A percentile compares a stretch with the other conserved stretches of the same genome.
These are phyloP conservation scores for Pachysandra terminalis DNA, from an alignment of 164 flowering plant genomes.

Conservation along the genomic window DNA sequence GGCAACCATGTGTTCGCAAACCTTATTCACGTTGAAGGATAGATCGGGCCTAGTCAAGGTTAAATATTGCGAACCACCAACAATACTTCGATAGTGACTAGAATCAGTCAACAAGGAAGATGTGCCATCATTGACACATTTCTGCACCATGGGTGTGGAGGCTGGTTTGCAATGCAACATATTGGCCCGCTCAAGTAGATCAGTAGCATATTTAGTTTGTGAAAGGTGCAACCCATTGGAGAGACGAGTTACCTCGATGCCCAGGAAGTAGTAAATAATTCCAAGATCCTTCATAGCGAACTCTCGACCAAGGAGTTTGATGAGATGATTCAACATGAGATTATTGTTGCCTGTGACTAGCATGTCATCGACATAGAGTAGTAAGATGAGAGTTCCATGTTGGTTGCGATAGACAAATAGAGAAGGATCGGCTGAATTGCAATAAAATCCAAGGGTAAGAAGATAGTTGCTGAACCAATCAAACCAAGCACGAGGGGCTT, in stretches of 20 bases:
- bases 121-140: too few relatives aligned
- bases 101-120: too few relatives aligned
- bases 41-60: too few relatives aligned
- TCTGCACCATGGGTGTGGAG: background rate
- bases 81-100: too few relatives aligned
- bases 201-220: background rate
- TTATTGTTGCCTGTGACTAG: background rate
- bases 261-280: background rate
- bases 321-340: background rate
- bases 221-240: background rate
- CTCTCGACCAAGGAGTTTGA: background rate
- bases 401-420: background rate
- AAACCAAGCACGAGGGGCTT: background rate
- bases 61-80: too few relatives aligned
- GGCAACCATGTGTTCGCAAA: background rate
- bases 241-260: background rate
- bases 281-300: conserved; percentile 2
- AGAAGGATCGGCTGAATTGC: background rate
- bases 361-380: background rate
- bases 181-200: background rate
- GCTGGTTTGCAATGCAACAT: background rate
- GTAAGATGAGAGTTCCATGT: background rate
- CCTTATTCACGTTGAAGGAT: too few relatives aligned
- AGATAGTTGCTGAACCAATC: background rate
- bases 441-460: background rate